These are phyloP conservation scores for Pseudocercospora ulei DNA, from an alignment of 2,329 filamentous ascomycete species.

Conservation along the genomic window DNA sequence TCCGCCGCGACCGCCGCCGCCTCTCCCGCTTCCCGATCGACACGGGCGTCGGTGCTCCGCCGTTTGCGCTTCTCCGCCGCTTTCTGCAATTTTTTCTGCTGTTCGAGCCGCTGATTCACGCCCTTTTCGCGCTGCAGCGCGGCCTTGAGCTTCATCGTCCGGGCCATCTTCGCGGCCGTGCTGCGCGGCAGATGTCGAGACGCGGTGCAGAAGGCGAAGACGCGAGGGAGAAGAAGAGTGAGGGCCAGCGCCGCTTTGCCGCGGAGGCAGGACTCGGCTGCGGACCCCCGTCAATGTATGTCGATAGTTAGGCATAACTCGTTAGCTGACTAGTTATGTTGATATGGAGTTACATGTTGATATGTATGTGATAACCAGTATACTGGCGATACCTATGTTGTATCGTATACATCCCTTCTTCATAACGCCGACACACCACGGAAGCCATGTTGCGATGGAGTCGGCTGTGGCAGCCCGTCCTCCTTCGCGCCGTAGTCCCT, in stretches of 20 bases:
- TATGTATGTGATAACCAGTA: no score
- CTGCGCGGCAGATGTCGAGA: conserved; percentile 2
- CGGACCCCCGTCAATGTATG: background rate
- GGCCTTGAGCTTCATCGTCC: conserved; percentile 48
- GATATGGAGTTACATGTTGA: no score
- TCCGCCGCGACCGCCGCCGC: conserved; percentile 27
- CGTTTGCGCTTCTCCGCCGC: conserved; percentile 44
- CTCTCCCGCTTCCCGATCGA: conserved; percentile 28
- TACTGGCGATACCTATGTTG: no score
- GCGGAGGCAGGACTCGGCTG: conserved; percentile 1
- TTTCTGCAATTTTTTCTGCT: conserved; percentile 46
- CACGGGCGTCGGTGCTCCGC: conserved; percentile 33
- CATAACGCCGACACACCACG: no score
- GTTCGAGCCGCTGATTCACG: conserved; percentile 63
- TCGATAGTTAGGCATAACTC: background rate
- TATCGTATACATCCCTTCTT: no score
- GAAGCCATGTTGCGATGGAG: conserved; percentile 3
- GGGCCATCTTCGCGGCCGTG: conserved; percentile 37
- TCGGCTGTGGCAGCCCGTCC: background rate
- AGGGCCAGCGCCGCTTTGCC: conserved; percentile 7
- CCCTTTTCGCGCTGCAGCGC: conserved; percentile 52
- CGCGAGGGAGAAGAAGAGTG: background rate
- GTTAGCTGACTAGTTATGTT: no score
- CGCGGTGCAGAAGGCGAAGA: no score
- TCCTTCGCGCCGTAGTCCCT: background rate